Evolutionary conservation across 2,329 filamentous ascomycete species (phyloP), one percentile per base, ranked within the genome.

Genomic region (Fusarium pilosicola): DNA sequence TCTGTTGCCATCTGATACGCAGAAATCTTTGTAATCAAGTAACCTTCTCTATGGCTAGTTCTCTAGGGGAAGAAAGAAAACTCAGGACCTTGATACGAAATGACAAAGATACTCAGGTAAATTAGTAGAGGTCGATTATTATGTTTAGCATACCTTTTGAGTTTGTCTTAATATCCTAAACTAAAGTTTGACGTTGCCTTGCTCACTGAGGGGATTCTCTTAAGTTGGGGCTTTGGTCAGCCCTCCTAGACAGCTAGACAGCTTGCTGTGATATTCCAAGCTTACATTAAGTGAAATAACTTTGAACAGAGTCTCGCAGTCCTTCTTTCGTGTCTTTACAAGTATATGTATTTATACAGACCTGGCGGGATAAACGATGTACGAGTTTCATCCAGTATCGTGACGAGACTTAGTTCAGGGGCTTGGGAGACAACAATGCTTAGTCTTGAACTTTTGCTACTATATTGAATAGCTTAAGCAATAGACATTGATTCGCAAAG

Each of bases 401-500:
- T 6, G 10, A 6, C 5, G 5, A 22, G 9, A 36, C 26, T 26
- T 17, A 2, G 17, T 15, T 28, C 14, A 22, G 24, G 32, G 32
- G 34, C 5, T 22, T 12, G 14, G 7, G 10, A 12, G 10, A 7
- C 5, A 12, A 17, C 18, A 38, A 2, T 5, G 10, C 12, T 26
- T 17, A 45, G 8, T 20, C 8, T 46, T 14, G 3, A 12, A 14
- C 20, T 8, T 20, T 6, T 46, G 24, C 24, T 15, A 46, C 18
- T 10, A 13, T 0, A 1, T 5, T 46, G 24, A 22, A 6, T 6
- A 15, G 7, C 15, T 22, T 11, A 6, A 17, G 3, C 0, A 22
- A 51, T 49, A 24, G 12, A 51, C 0, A 0, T 4, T 24, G 0
- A n/a, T 3, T 18, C 7, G 1, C 0, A n/a, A n/a, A 24, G 11